Percentiles rank a stretch among this genome's conserved stretches.
phyloP scores from a whole-genome alignment of 2,329 filamentous ascomycete species.

The Amesomyces nigricolor region DNA sequence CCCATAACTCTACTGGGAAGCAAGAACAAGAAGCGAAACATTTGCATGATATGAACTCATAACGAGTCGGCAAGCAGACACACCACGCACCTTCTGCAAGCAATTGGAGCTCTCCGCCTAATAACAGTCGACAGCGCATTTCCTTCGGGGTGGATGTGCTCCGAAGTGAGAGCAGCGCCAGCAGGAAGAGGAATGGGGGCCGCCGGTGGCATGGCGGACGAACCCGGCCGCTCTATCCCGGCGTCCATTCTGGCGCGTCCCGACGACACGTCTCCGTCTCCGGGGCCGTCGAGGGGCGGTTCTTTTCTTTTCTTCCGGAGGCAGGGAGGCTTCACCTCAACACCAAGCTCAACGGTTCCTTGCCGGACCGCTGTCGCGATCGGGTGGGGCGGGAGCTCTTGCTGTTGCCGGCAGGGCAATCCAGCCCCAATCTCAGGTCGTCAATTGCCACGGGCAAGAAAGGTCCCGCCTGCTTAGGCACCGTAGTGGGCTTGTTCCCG shows the following conservation, averaged over 20 bases:
- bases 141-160: conserved; percentile 6
- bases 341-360: not conserved
- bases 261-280: conserved; percentile 6
- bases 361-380: conserved; percentile 14
- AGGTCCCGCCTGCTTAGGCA: not conserved
- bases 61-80: not conserved
- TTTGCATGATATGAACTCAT: not conserved
- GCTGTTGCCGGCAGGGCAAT: conserved; percentile 25
- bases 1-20: not conserved
- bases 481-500: not conserved
- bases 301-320: not conserved
- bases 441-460: conserved; percentile 15
- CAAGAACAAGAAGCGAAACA: not conserved
- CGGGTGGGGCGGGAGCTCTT: conserved; percentile 11
- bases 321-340: not conserved
- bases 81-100: conserved; percentile 46
- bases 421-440: conserved; percentile 11
- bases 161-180: not conserved
- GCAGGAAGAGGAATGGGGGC: not conserved
- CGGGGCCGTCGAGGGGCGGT: not conserved
- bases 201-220: conserved; percentile 3
- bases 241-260: conserved; percentile 17
- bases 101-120: conserved; percentile 47
- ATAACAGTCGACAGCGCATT: conserved; percentile 25
- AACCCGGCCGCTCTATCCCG: conserved; percentile 19